Base-by-base conservation (phyloP, 148 eudicot species). In the Vaccinium darrowii region DNA sequence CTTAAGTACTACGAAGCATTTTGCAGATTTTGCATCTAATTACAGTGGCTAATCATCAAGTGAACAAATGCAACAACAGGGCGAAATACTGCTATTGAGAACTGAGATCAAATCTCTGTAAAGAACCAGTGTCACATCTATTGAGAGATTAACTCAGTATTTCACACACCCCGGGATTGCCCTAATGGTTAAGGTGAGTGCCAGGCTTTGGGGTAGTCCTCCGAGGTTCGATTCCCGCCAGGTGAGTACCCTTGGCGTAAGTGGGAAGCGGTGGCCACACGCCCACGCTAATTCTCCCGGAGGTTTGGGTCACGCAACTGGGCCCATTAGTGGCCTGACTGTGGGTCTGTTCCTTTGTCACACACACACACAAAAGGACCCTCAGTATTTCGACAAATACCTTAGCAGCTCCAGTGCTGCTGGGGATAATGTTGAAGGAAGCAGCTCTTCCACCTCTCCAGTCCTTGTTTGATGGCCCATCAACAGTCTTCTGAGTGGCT, bases 361-460 rank as follows among this genome's bases (percentile, higher is more conserved):
- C 0, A 43, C 27, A 27, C 27, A 27, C 27, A 27, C 33, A 30
- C 33, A 30, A 43, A 43, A 43, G 5, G 5, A 43, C 1, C 39
- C 39, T 43, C 47, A 43, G 47, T 43, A 79, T 25, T 56, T 47
- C 5, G 13, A 2, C 12, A n/a, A 63, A 0, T 82, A 91, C 95
- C 93, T 93, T 93, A 51, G 93, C 94, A 82, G 96, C 96, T 86
- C 96, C 96, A 60, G 94, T 93, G 90, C 96, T 93, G 91, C 96
- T 93, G 39, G 96, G 95, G 71, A 93, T 93, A 82, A 93, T 92
- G 93, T 93, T 92, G 92, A 92, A 89, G 65, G 96, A 93, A 72
- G 94, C 96, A 69, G 93, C 96, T 87, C 96, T 90, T 84, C 96
- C 96, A 86, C 94, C 94, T 72, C 96, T 92, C 94, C 96, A 92